phyloP scores from a whole-genome alignment of 768 basidiomycete genomes.

The Tephrocybe sp. region DNA sequence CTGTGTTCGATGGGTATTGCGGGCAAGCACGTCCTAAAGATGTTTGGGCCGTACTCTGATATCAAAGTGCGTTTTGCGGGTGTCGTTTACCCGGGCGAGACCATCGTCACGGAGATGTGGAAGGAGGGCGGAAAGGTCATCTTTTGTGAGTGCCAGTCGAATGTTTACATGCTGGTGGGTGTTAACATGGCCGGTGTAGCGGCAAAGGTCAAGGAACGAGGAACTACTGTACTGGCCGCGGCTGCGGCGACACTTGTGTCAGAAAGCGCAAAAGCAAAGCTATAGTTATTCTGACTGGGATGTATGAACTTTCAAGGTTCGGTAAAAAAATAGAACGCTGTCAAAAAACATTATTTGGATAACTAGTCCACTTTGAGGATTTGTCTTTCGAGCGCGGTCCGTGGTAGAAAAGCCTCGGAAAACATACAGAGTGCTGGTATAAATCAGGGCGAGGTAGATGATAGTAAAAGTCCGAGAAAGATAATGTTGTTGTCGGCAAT shows the following conservation, averaged over 20 bases:
- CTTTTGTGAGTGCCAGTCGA: constrained; percentile 66
- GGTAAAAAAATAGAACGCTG: too few species aligned
- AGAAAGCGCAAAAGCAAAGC: constrained; percentile 53
- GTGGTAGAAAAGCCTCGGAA: not conserved
- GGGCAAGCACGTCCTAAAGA: constrained; percentile 88
- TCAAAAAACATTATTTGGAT: too few species aligned
- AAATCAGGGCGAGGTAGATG: constrained; percentile 1
- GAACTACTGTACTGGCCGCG: constrained; percentile 66
- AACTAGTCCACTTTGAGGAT: too few species aligned
- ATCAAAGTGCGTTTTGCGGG: constrained; percentile 97
- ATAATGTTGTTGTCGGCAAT: not conserved
- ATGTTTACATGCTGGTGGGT: not conserved
- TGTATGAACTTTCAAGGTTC: too few species aligned
- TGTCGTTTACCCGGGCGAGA: constrained; percentile 94
- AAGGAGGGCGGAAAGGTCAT: constrained; percentile 90
- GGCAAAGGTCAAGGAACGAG: constrained; percentile 87
- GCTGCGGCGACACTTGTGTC: constrained; percentile 78
- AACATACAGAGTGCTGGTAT: not conserved
- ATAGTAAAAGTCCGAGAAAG: not conserved
- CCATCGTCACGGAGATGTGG: constrained; percentile 97
- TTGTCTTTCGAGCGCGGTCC: too few species aligned
- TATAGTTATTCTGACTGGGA: too few species aligned
- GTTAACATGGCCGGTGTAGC: constrained; percentile 38
- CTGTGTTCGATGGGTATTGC: constrained; percentile 92
- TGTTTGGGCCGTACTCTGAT: constrained; percentile 83